These are phyloP conservation scores for Pilaira anomala DNA, from an alignment of 192 early-diverging fungal species.

Conservation along the genomic window DNA sequence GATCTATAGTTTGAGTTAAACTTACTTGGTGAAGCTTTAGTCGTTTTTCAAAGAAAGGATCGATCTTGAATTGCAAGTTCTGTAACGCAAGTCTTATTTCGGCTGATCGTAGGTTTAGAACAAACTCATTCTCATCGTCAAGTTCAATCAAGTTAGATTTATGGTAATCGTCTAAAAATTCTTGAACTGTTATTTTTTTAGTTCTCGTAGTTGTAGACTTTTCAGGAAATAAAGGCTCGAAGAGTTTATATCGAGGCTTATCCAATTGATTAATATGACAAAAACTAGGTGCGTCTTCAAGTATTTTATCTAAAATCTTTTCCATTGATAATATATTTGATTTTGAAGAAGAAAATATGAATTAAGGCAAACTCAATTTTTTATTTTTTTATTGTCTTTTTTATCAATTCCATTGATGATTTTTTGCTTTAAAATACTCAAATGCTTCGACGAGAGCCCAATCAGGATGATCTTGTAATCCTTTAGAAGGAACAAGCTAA, in stretches of 20 bases:
- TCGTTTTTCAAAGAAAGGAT: conserved; percentile 9
- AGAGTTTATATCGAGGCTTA: too few relatives aligned
- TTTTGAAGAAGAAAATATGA: neutral
- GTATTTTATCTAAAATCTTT: neutral
- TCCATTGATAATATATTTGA: neutral
- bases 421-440: neutral
- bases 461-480: neutral
- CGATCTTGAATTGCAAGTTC: neutral
- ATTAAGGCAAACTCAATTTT: neutral
- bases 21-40: conserved; percentile 9
- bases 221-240: too few relatives aligned
- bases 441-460: neutral
- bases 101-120: neutral
- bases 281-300: too few relatives aligned
- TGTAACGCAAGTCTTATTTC: neutral
- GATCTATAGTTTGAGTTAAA: too few relatives aligned
- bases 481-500: neutral
- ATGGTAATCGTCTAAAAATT: neutral
- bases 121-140: neutral
- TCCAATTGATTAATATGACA: too few relatives aligned
- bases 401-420: neutral
- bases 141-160: neutral
- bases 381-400: neutral
- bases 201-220: too few relatives aligned
- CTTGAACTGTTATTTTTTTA: neutral